Evolutionary conservation across 768 basidiomycete genomes (phyloP).

Genomic region (Obba rivulosa): DNA sequence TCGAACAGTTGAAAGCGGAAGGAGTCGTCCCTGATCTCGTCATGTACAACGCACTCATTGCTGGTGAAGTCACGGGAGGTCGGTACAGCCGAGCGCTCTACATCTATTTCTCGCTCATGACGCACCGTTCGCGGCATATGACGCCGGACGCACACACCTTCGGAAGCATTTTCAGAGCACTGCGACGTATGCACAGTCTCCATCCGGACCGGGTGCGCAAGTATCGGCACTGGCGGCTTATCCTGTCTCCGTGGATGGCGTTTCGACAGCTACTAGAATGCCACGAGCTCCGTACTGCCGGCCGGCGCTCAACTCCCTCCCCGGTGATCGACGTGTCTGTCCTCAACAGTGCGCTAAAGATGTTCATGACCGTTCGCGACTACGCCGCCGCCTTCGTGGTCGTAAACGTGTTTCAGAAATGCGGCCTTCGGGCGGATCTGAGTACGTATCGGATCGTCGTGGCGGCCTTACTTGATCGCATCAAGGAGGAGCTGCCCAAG

Average conservation of each 20-base stretch:
- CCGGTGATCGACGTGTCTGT: constrained; percentile 18
- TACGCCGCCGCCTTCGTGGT: constrained; percentile 42
- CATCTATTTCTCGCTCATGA: constrained; percentile 37
- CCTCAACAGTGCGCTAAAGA: constrained; percentile 38
- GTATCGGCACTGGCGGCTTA: constrained; percentile 18
- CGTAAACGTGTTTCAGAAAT: constrained; percentile 22
- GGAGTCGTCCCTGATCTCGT: constrained; percentile 32
- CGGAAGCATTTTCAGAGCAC: constrained; percentile 36
- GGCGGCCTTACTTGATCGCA: constrained; percentile 8
- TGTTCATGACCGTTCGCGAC: constrained; percentile 39
- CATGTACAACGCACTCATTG: constrained; percentile 47
- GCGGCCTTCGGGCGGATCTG: constrained; percentile 4
- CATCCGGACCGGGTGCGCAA: constrained; percentile 9
- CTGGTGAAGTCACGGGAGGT: constrained; percentile 28
- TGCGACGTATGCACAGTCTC: constrained; percentile 13
- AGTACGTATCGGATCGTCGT: constrained; percentile 15
- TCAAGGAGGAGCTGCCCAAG: constrained; percentile 5
- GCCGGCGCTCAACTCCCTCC: constrained; percentile 2
- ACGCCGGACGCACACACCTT: constrained; percentile 41
- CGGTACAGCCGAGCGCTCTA: constrained; percentile 34
- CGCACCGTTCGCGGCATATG: constrained; percentile 24
- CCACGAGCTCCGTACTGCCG: constrained; percentile 21
- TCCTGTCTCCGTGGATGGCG: constrained; percentile 34
- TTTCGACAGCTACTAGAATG: constrained; percentile 40
- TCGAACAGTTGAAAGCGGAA: constrained; percentile 35